phyloP scores from a whole-genome alignment of 345 rosid species.

The Eucalyptus melliodora region DNA sequence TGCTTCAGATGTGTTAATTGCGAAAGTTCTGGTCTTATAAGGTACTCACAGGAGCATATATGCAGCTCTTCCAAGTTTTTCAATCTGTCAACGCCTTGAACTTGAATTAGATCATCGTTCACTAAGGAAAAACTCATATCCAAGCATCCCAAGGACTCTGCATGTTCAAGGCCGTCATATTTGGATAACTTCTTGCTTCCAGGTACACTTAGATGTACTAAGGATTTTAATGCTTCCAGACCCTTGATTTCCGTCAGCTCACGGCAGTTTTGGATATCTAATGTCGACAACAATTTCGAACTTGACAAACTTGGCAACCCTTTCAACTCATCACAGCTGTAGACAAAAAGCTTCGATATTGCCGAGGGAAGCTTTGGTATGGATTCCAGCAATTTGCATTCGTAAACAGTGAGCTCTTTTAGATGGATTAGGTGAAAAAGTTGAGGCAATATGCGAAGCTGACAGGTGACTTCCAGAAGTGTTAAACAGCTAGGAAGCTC shows the following conservation, averaged over 20 bases:
- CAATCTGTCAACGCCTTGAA: neutral
- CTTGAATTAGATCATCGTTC: neutral
- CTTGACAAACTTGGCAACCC: neutral
- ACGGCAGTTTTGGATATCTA: rapidly evolving
- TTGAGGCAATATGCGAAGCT: neutral
- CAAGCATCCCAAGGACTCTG: neutral
- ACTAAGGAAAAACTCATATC: neutral
- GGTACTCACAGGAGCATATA: rapidly evolving
- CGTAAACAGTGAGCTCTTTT: neutral
- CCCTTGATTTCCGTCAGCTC: neutral
- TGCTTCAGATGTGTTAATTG: rapidly evolving
- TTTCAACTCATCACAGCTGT: neutral
- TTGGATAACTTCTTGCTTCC: neutral
- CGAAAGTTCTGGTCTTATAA: rapidly evolving
- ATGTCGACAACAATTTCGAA: rapidly evolving
- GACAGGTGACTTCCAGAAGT: neutral
- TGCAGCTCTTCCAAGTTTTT: neutral
- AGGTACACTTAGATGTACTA: rapidly evolving
- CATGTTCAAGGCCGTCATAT: neutral
- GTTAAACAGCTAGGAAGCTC: rapidly evolving
- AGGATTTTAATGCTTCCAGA: neutral
- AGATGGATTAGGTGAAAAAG: neutral
- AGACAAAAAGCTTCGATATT: neutral
- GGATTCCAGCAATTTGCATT: neutral
- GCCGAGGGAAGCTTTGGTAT: neutral